A percentile compares a stretch with the other conserved stretches of the same genome.
phyloP scores from a whole-genome alignment of 2,329 filamentous ascomycete species.

The Dryadomyces sulphureus region DNA sequence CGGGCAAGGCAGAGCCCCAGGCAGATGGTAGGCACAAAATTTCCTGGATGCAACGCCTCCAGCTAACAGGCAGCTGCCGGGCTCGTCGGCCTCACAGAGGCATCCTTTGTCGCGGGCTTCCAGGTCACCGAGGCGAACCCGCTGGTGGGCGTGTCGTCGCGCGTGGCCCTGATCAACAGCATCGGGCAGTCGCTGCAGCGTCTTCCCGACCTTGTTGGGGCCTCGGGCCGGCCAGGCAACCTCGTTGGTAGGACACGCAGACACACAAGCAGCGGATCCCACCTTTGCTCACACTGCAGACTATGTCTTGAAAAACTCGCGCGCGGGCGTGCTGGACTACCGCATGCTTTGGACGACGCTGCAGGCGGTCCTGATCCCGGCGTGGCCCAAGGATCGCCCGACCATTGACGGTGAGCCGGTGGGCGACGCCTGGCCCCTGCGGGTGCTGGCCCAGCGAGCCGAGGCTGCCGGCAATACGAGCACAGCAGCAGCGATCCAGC shows the following conservation, averaged over 20 bases:
- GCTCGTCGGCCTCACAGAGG: slow-evolving; percentile 16
- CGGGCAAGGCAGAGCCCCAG: slow-evolving; percentile 7
- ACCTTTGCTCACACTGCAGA: background rate
- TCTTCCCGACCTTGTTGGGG: slow-evolving; percentile 1
- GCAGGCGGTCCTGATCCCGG: slow-evolving; percentile 29
- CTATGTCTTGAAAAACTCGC: slow-evolving; percentile 5
- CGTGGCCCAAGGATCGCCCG: slow-evolving; percentile 39
- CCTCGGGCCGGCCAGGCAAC: slow-evolving; percentile 2
- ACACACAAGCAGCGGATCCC: too few relatives aligned
- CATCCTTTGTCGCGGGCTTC: slow-evolving; percentile 22
- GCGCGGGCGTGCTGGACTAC: slow-evolving; percentile 17
- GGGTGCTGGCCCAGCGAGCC: slow-evolving; percentile 39
- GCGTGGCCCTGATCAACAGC: slow-evolving; percentile 5
- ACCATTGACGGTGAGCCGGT: slow-evolving; percentile 25
- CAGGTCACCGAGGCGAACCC: slow-evolving; percentile 16
- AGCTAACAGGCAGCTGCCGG: too few relatives aligned
- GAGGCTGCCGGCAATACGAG: slow-evolving; percentile 11
- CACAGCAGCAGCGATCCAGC: slow-evolving; percentile 39
- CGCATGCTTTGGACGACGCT: slow-evolving; percentile 25
- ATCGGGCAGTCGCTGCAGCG: slow-evolving; percentile 2
- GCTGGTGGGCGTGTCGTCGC: slow-evolving; percentile 2
- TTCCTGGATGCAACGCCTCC: too few relatives aligned
- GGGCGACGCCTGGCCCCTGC: slow-evolving; percentile 35
- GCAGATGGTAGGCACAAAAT: too few relatives aligned
- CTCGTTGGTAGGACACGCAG: slow-evolving; percentile 1